Evolutionary conservation across 78 protist genomes (phyloP).

Genomic region (Dictyostelium firmibasis): DNA sequence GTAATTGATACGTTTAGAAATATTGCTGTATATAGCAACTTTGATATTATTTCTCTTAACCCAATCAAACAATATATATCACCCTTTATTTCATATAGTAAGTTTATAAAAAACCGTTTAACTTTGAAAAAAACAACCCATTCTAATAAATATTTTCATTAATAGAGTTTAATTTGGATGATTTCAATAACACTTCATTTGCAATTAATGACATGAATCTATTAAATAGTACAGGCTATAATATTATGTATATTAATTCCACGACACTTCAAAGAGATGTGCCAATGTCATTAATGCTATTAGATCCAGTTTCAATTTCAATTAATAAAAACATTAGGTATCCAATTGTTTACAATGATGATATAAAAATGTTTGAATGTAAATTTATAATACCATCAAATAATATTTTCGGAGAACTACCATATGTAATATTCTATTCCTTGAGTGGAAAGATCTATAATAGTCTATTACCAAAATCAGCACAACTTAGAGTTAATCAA

Average conservation of each 20-base stretch:
- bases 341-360: neutral
- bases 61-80: neutral
- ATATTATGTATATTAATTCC: neutral
- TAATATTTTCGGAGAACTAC: neutral
- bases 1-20: neutral
- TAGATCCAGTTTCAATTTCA: neutral
- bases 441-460: neutral
- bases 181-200: neutral
- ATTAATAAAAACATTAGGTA: neutral
- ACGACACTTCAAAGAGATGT: neutral
- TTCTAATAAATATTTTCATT: too few relatives aligned
- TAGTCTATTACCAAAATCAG: neutral
- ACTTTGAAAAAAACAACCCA: too few relatives aligned
- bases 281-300: neutral
- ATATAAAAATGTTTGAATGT: neutral
- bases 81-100: neutral
- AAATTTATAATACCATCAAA: neutral
- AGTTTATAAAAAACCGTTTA: neutral
- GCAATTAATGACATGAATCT: neutral
- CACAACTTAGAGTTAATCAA: neutral
- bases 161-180: neutral
- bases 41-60: neutral
- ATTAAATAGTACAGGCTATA: neutral
- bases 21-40: neutral
- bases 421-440: neutral